phyloP scores from a whole-genome alignment of 805 yeast species.

The Candida taoyuanica region DNA sequence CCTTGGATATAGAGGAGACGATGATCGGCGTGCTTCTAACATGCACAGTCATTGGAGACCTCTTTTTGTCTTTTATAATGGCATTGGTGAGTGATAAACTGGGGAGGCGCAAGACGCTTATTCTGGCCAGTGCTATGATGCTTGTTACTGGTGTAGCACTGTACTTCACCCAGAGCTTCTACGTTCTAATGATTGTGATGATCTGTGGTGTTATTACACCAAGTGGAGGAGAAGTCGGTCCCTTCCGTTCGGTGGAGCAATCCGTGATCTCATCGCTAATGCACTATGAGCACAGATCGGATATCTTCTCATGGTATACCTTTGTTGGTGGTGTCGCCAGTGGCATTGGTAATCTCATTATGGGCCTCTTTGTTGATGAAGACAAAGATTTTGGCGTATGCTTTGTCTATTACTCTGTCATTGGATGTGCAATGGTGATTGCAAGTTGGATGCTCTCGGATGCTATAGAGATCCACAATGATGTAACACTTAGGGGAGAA shows the following conservation, averaged over 20 bases:
- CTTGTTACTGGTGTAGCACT: conserved; percentile 39
- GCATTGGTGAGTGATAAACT: conserved; percentile 42
- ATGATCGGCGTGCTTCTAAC: conserved; percentile 47
- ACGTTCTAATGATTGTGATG: conserved; percentile 34
- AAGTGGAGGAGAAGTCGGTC: conserved; percentile 56
- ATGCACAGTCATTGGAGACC: conserved; percentile 46
- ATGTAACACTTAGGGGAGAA: conserved; percentile 3
- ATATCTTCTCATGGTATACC: conserved; percentile 54
- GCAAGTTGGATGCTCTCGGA: conserved; percentile 8
- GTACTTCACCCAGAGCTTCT: conserved; percentile 30
- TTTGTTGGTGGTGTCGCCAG: conserved; percentile 44
- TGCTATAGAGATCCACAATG: conserved; percentile 15
- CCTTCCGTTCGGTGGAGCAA: conserved; percentile 55
- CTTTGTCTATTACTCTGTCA: conserved; percentile 12
- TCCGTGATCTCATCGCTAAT: conserved; percentile 45
- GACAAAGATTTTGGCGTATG: conserved; percentile 9
- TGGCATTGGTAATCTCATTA: conserved; percentile 41
- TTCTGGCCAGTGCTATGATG: conserved; percentile 36
- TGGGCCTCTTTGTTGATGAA: conserved; percentile 32
- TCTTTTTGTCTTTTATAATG: conserved; percentile 41
- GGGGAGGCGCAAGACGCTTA: conserved; percentile 41
- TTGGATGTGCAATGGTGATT: conserved; percentile 4
- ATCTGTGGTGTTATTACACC: conserved; percentile 52
- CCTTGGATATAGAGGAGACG: conserved; percentile 37
- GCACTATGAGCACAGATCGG: conserved; percentile 39